Base-by-base conservation (phyloP, 805 yeast genomes). In the Wickerhamomyces tratensis region DNA sequence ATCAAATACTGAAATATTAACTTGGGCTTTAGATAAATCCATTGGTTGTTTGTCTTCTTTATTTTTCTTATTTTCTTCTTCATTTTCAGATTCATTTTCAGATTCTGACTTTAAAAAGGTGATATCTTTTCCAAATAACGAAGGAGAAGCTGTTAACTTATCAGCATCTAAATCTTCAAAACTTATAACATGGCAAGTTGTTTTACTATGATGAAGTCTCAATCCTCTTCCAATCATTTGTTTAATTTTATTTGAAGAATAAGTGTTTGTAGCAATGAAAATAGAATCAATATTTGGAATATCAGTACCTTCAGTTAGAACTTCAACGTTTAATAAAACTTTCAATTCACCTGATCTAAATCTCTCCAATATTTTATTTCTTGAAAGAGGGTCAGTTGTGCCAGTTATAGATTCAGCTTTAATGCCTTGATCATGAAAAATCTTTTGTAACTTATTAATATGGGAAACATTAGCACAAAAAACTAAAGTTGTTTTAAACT, bases 201-300 rank as follows among this genome's bases (percentile, higher is more conserved):
- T 59, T 54, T 89, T 89, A 0, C 71, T 75, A 2, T 69, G 64
- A 51, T 77, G 78, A 12, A 76, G 49, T 34, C 98, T 63, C 36
- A 89, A 62, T 0, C 97, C 98, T 43, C 98, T 68, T 0, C 98
- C 98, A 15, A 89, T 72, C 96, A 89, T 89, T 56, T 89, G 98
- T 14, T 79, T 70, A 34, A 86, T 61, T 37, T 89, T 62, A 0
- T 83, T 76, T 31, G 77, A 63, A 1, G 96, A 88, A 44, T 71
- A 71, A 0, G 96, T 85, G 2, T 96, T 96, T 33, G 96, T 64
- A 5, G 86, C 84, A 31, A 89, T 59, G 29, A 89, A 67, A 11
- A 89, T 65, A 30, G 87, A 79, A 54, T 89, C 97, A 43, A 88
- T 82, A 46, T 79, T 79, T 4, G 97, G 97, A 15, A 91, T 79